Conservation (phyloP, 2,329 filamentous ascomycete species). For the Blumeria graminis region DNA sequence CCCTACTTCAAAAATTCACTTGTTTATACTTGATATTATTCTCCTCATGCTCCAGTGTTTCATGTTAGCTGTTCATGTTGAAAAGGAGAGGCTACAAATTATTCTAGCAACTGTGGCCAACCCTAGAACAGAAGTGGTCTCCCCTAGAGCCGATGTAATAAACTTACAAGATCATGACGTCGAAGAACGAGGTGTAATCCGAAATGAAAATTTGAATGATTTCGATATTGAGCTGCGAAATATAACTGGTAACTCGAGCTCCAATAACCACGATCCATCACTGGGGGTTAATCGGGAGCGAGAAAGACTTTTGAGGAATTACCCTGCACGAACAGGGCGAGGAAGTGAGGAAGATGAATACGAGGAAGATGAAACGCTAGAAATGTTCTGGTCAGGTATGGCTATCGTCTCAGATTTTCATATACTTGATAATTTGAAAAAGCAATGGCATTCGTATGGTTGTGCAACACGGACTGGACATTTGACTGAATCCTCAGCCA, state of each 20-base stretch:
- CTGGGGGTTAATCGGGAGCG: constrained; percentile 7
- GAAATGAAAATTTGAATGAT: constrained; percentile 6
- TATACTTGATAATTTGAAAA: constrained; percentile 13
- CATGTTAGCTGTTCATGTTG: constrained; percentile 37
- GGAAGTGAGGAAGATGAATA: constrained; percentile 5
- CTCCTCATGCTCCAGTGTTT: constrained; percentile 34
- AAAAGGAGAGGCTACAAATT: constrained; percentile 28
- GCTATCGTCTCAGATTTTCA: constrained; percentile 14
- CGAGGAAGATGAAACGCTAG: constrained; percentile 10
- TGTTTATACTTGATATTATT: constrained; percentile 30
- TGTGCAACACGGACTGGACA: constrained; percentile 11
- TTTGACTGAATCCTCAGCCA: constrained; percentile 10
- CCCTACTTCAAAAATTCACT: constrained; percentile 28
- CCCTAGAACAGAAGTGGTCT: constrained; percentile 1
- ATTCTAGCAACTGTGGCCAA: constrained; percentile 5
- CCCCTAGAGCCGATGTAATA: constrained; percentile 5
- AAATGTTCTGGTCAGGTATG: constrained; percentile 14
- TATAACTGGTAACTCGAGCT: background rate
- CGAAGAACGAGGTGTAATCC: constrained; percentile 14
- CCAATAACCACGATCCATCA: constrained; percentile 1
- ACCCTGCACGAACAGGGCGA: constrained; percentile 7
- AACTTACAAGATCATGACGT: constrained; percentile 13
- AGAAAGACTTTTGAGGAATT: constrained; percentile 5
- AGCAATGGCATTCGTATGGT: constrained; percentile 13
- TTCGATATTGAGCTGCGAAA: constrained; percentile 12